Base-by-base conservation (phyloP, 768 basidiomycete genomes). In the Xerocomus spinulosus region DNA sequence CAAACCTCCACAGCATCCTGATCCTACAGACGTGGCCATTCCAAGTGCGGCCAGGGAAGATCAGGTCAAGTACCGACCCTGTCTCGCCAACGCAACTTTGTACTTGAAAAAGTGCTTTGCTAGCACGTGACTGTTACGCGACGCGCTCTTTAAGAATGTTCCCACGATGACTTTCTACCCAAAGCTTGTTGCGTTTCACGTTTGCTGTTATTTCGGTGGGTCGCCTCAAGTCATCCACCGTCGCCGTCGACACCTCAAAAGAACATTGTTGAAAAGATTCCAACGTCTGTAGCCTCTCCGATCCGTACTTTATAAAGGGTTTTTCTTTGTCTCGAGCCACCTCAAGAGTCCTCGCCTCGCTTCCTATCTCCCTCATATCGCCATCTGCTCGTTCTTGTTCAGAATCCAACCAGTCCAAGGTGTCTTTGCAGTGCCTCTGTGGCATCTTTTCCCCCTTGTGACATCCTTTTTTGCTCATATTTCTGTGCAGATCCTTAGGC, bases 91-190 rank as follows among this genome's bases (percentile, higher is more conserved):
- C n/a, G n/a, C n/a, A n/a, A n/a, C n/a, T n/a, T n/a, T n/a, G n/a
- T n/a, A n/a, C n/a, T n/a, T n/a, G n/a, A n/a, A n/a, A n/a, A 6
- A 28, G 55, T 63, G 51, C 55, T 59, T 61, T 61, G 50, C 54
- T 59, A 26, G 49, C 65, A 67, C 64, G 65, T 67, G 65, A 67
- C 65, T 58, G 55, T 64, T 68, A 67, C 65, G 65, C 65, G 65
- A 67, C 65, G 64, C 64, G 64, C 64, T 61, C 63, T 66, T 67
- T 67, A 68, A 63, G 55, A 59, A 51, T 49, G 13, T 66, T 66
- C 64, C 54, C 64, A 66, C 66, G 64, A 54, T 0, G 42, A 23
- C 49, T 48, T 56, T 59, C 53, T 50, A 48, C 57, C 50, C 54
- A 52, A 46, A 61, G 55, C 44, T 46, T 55, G 63, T 54, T 54